These are phyloP conservation scores for Trametes meyenii DNA, from an alignment of 768 basidiomycete genomes.

Conservation along the genomic window DNA sequence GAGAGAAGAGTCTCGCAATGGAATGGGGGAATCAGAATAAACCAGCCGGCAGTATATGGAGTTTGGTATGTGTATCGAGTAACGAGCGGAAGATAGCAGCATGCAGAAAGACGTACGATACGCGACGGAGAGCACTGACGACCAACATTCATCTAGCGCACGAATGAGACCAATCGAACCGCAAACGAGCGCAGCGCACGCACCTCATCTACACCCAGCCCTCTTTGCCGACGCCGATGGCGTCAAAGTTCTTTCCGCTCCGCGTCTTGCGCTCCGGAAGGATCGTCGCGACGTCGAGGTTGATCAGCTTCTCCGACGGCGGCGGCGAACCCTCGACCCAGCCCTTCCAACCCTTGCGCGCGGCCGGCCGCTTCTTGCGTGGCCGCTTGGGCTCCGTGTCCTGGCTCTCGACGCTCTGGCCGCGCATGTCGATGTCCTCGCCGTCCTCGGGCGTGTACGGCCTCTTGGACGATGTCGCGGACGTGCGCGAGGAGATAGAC, in stretches of 20 bases:
- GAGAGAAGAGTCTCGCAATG: slow-evolving; percentile 12
- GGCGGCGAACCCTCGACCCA: slow-evolving; percentile 88
- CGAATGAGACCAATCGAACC: slow-evolving; percentile 51
- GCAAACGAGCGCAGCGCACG: slow-evolving; percentile 40
- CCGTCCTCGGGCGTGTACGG: slow-evolving; percentile 75
- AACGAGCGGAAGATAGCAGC: slow-evolving; percentile 1
- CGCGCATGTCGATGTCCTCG: slow-evolving; percentile 38
- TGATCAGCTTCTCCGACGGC: slow-evolving; percentile 80
- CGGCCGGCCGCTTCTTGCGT: slow-evolving; percentile 60
- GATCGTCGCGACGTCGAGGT: slow-evolving; percentile 71
- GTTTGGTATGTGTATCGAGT: slow-evolving; percentile 16
- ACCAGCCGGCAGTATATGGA: slow-evolving; percentile 15
- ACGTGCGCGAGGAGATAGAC: slow-evolving; percentile 71
- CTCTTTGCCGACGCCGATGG: slow-evolving; percentile 75
- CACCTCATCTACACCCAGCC: slow-evolving; percentile 63
- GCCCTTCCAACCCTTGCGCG: slow-evolving; percentile 87
- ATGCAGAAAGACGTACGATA: slow-evolving; percentile 8
- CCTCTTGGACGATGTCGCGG: slow-evolving; percentile 79
- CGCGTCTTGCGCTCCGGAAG: slow-evolving; percentile 77
- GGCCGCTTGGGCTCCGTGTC: slow-evolving; percentile 31
- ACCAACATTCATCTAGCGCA: background rate
- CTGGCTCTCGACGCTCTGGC: slow-evolving; percentile 28
- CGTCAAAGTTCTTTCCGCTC: slow-evolving; percentile 85
- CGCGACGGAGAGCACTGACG: slow-evolving; percentile 10
- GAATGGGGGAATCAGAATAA: slow-evolving; percentile 8